Evolutionary conservation across 179 eudicot genomes (phyloP).

Genomic region (Carnegiea gigantea): DNA sequence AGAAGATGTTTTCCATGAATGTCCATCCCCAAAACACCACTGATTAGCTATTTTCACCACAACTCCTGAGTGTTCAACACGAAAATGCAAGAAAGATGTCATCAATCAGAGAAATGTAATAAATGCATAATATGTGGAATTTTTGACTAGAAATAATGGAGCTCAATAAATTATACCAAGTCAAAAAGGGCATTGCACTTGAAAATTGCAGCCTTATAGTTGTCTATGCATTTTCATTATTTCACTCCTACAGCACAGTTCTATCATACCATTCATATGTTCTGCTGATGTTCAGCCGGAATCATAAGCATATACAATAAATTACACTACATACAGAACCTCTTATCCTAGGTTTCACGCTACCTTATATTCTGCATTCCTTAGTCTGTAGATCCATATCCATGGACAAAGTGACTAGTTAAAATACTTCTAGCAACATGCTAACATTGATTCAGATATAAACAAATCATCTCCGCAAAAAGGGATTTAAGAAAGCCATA

Average conservation of each 20-base stretch:
- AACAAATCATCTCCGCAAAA: background rate
- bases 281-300: background rate
- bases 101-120: background rate
- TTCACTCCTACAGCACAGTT: background rate
- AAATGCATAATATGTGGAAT: background rate
- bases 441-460: background rate
- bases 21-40: background rate
- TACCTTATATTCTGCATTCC: constrained; percentile 1
- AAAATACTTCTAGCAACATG: background rate
- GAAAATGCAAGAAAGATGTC: too few species aligned
- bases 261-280: background rate
- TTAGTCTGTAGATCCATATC: background rate
- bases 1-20: background rate
- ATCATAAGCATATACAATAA: background rate
- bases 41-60: background rate
- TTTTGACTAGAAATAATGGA: background rate
- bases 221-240: background rate
- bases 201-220: constrained; percentile 5
- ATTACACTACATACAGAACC: background rate
- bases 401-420: background rate
- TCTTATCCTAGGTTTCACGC: background rate
- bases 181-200: background rate
- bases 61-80: background rate
- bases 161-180: too few species aligned
- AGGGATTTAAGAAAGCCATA: background rate